Evolutionary conservation across 2,329 filamentous ascomycete species (phyloP), one percentile per base, ranked within the genome.

Genomic region (Exophiala oligosperma): DNA sequence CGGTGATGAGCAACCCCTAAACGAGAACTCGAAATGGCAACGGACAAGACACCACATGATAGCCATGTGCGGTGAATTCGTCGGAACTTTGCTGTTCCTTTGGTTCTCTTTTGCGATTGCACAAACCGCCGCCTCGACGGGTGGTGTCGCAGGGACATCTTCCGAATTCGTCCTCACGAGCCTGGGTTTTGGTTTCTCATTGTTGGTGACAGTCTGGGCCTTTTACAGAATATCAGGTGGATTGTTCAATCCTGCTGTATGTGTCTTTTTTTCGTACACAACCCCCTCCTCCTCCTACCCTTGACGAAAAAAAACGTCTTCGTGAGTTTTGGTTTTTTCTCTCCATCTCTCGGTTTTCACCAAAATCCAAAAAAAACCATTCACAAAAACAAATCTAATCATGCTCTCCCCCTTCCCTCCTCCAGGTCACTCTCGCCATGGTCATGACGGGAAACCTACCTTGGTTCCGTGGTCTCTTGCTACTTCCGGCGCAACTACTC

Each of bases 401-500:
- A 17, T 17, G 17, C 17, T 17, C 5, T 35, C 7, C 3, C 14
- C 29, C 32, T 35, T 28, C 38, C n/a, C 29, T 12, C 14, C 37
- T n/a, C 4, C 43, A 77, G 76, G 76, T 81, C 12, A 84, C 85
- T 0, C 71, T 88, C 1, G 83, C 79, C 1, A 78, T 88, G 24
- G 76, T 79, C 11, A 73, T 87, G 2, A 79, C 82, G 47, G 82
- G 83, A 1, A 81, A 80, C 4, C 74, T 88, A 50, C 75, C 76
- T 14, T 74, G 77, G 14, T 29, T 82, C 1, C 81, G 84, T 3
- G 82, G 77, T 3, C 57, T 79, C 1, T 63, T 83, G 1, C 76
- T 87, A 48, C 70, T 86, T 41, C 69, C 77, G 1, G 78, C 82
- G 0, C 86, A 89, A 67, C 62, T 89, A 2, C 66, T 84, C 1